Evolutionary conservation across 257 asterid species (phyloP).

Genomic region (Vinca minor): DNA sequence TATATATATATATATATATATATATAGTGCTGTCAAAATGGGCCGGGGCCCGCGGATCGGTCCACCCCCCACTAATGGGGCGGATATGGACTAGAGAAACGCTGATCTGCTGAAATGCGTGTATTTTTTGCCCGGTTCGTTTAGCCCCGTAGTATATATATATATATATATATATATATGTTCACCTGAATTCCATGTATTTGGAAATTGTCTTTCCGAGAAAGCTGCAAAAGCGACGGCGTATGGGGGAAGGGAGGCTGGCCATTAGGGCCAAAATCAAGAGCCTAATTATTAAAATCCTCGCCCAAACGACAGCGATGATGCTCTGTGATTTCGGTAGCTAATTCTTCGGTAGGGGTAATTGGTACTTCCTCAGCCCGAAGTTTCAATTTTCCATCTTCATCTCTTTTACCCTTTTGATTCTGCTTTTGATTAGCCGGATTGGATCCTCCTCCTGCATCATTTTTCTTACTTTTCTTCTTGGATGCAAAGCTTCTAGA

Average conservation of each 20-base stretch:
- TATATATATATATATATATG: no score
- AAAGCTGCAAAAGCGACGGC: constrained; percentile 45
- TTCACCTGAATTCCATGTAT: constrained; percentile 70
- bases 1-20: no score
- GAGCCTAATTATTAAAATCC: constrained; percentile 58
- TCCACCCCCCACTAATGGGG: no score
- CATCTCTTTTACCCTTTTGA: constrained; percentile 11
- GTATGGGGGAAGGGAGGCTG: constrained; percentile 64
- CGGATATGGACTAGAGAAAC: no score
- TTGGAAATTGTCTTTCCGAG: constrained; percentile 42
- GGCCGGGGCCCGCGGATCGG: no score
- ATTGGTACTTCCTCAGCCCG: constrained; percentile 30
- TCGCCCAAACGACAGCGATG: constrained; percentile 66
- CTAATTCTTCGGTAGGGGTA: constrained; percentile 28
- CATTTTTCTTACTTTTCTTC: constrained; percentile 35
- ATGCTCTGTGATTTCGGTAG: constrained; percentile 37
- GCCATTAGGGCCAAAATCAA: constrained; percentile 71
- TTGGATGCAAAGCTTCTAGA: constrained; percentile 45
- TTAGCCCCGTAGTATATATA: no score
- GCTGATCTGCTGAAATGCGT: no score
- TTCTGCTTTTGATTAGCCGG: background rate
- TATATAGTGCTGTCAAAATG: no score
- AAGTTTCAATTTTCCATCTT: constrained; percentile 6
- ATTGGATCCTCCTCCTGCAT: constrained; percentile 18
- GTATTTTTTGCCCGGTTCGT: no score